Evolutionary conservation across 1,139 yeast species (phyloP).

Genomic region (Kodamaea sp.): DNA sequence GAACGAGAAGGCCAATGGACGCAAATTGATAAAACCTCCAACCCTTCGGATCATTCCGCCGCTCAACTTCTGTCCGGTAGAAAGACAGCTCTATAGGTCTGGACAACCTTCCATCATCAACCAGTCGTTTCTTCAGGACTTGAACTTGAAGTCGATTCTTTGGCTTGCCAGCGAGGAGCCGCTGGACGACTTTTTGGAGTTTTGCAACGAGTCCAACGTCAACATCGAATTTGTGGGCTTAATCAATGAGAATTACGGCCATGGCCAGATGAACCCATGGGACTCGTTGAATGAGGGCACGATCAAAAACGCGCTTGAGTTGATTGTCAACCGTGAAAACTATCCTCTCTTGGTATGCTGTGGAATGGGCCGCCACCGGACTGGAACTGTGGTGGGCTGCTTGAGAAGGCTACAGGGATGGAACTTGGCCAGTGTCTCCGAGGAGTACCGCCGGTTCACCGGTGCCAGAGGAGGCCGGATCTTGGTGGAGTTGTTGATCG

Average conservation of each 20-base stretch:
- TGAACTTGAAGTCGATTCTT: constrained; percentile 74
- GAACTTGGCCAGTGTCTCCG: constrained; percentile 92
- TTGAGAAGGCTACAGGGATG: constrained; percentile 88
- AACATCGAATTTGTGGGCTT: constrained; percentile 66
- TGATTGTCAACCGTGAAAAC: constrained; percentile 68
- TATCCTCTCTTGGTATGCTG: constrained; percentile 91
- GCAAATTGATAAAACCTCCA: constrained; percentile 44
- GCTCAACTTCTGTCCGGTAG: constrained; percentile 92
- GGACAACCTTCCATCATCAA: constrained; percentile 98
- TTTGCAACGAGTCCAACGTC: constrained; percentile 72
- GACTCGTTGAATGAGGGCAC: constrained; percentile 89
- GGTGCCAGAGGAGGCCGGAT: constrained; percentile 93
- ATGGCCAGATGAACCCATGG: constrained; percentile 68
- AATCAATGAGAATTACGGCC: constrained; percentile 47
- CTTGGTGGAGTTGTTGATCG: constrained; percentile 85
- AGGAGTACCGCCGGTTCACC: constrained; percentile 90
- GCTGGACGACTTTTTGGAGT: constrained; percentile 79
- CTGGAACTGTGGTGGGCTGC: constrained; percentile 96
- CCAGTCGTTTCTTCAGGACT: constrained; percentile 76
- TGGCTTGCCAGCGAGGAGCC: constrained; percentile 98
- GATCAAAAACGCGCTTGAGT: constrained; percentile 74
- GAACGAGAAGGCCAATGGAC: no score
- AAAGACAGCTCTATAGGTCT: constrained; percentile 77
- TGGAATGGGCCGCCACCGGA: constrained; percentile 96
- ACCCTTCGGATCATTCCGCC: constrained; percentile 82